phyloP scores from a whole-genome alignment of 139 green algal species.

The Pleodorina starrii region DNA sequence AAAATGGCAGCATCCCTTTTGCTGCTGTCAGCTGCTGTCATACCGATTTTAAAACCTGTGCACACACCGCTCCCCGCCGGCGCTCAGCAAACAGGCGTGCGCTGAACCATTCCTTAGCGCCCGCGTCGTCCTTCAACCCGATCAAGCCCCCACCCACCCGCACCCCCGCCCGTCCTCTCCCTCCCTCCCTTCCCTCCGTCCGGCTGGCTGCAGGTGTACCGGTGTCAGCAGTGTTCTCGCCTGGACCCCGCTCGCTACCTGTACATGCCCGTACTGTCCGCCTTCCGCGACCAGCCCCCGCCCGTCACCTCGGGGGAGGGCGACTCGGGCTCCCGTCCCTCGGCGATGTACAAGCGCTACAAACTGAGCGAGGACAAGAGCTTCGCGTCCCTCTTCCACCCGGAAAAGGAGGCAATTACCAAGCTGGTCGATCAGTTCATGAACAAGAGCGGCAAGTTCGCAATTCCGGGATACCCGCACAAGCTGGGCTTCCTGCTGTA shows the following conservation, averaged over 20 bases:
- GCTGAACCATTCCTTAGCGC: too few relatives aligned
- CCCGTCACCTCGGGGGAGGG: too few relatives aligned
- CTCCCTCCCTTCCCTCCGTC: too few relatives aligned
- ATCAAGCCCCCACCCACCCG: too few relatives aligned
- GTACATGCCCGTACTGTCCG: slow-evolving; percentile 39
- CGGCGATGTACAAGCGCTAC: slow-evolving; percentile 28
- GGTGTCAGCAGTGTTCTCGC: slow-evolving; percentile 49
- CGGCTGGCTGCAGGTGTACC: slow-evolving; percentile 46
- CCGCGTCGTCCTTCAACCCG: too few relatives aligned
- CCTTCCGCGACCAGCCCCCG: background rate
- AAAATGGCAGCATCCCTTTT: too few relatives aligned
- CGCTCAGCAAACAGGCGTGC: too few relatives aligned
- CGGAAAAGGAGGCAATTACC: slow-evolving; percentile 61
- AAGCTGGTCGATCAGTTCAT: slow-evolving; percentile 55
- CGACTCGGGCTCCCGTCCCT: background rate
- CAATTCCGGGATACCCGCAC: slow-evolving; percentile 62
- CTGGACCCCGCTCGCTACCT: slow-evolving; percentile 36
- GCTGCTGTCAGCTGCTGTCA: too few relatives aligned
- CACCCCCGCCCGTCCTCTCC: too few relatives aligned
- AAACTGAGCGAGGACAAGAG: slow-evolving; percentile 64
- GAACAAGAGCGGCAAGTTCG: slow-evolving; percentile 64
- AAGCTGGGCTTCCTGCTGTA: slow-evolving; percentile 72
- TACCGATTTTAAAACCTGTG: too few relatives aligned
- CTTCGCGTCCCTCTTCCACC: slow-evolving; percentile 63
- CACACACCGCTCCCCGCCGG: too few relatives aligned